Percentiles rank a stretch among this genome's conserved stretches.
These are phyloP conservation scores for Trypanosoma theileri DNA, from an alignment of 208 protist genomes.

Conservation along the genomic window DNA sequence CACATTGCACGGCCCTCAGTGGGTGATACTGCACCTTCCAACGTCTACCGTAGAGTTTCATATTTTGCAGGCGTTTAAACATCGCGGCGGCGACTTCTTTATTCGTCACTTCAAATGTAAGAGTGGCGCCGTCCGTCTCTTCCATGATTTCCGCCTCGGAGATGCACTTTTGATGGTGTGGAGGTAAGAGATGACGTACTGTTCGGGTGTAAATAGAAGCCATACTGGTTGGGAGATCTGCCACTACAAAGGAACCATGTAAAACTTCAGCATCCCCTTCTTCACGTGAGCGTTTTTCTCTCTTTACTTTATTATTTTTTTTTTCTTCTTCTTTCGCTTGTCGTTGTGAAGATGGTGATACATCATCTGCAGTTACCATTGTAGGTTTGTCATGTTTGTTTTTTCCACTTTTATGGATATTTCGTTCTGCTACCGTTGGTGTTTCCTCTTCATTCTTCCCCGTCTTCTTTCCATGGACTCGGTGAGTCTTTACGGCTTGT, in stretches of 20 bases:
- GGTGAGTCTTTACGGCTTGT: background rate
- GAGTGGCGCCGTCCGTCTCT: constrained; percentile 69
- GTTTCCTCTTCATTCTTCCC: background rate
- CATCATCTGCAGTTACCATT: background rate
- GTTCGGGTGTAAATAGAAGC: constrained; percentile 64
- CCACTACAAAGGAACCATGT: constrained; percentile 64
- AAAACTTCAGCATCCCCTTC: constrained; percentile 40
- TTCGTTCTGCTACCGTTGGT: background rate
- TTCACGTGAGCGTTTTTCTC: constrained; percentile 10
- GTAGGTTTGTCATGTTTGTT: background rate
- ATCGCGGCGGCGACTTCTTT: constrained; percentile 57
- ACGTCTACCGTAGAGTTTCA: constrained; percentile 59
- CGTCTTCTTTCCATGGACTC: background rate
- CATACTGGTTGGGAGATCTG: constrained; percentile 63
- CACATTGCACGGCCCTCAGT: constrained; percentile 30
- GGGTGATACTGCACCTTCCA: constrained; percentile 82
- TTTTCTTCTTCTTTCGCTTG: background rate
- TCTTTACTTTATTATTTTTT: background rate
- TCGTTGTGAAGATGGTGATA: background rate
- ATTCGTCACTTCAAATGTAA: constrained; percentile 60
- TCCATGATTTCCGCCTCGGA: constrained; percentile 55
- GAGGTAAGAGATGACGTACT: constrained; percentile 49
- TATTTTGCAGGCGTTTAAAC: constrained; percentile 69
- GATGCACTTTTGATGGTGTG: constrained; percentile 22
- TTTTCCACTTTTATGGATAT: background rate